Base-by-base conservation (phyloP, 2,329 filamentous ascomycete genomes). In the Colletotrichum graminicola region DNA sequence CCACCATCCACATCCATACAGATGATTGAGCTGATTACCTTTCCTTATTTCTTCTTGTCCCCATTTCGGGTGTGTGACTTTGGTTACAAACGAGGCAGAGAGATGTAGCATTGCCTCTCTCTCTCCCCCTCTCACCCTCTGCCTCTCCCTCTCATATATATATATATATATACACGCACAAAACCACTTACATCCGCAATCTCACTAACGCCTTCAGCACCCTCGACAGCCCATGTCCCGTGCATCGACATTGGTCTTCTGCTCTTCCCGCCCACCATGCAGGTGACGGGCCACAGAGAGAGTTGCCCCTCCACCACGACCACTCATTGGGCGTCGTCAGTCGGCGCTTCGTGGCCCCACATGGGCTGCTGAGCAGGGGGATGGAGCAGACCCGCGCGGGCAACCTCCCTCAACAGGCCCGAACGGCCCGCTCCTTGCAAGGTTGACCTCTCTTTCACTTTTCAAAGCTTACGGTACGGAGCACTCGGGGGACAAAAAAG, bases 371-470 rank as follows among this genome's bases (percentile, higher is more conserved):
- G 43, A 29, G 36, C 59, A 47, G 41, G 45, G 65, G 43, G 47
- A 55, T 45, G 12, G 45, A 11, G 47, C 62, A 70, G 67, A 52
- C 49, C 52, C 32, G 60, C 39, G 36, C 34, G 55, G 36, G 55
- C 55, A 57, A 16, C 26, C 57, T 54, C 26, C 18, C 18, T 47
- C 29, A 39, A 39, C 60, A 51, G 36, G 43, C 39, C 69, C 55
- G 34, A 43, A 73, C 72, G 72, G 72, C 68, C 72, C 72, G 72
- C 72, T 54, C 56, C 59, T 51, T 68, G 64, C 72, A 72, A 34
- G 57, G 57, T 52, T 66, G 41, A 26, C 34, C 16, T 51, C 32
- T 51, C 60, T 65, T 60, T 21, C 34, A 23, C 51, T 5, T n/a
- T 47, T 8, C 12, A 26, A 14, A 43, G 41, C 41, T 47, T 26